Evolutionary conservation across 2,329 filamentous ascomycete genomes (phyloP).

Genomic region (Hypoxylon sp.): DNA sequence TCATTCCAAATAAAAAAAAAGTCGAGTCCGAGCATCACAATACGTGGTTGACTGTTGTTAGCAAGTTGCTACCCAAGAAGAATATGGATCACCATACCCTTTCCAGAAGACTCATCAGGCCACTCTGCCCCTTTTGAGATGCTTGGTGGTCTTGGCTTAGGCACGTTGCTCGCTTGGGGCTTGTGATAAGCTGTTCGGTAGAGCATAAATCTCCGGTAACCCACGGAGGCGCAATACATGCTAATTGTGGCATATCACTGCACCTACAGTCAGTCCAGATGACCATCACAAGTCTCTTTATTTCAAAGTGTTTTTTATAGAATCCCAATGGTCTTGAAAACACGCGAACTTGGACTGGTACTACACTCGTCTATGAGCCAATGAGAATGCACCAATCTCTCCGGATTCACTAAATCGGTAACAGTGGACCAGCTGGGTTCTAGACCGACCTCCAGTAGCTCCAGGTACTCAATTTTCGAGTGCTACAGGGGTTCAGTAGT

Average conservation of each 20-base stretch:
- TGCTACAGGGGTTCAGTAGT: slow-evolving; percentile 14
- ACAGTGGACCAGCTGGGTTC: slow-evolving; percentile 21
- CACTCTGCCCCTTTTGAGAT: slow-evolving; percentile 36
- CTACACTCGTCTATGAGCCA: slow-evolving; percentile 15
- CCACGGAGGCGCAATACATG: neutral
- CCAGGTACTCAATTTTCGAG: neutral
- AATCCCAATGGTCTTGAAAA: neutral
- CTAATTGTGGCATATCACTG: neutral
- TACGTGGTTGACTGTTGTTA: slow-evolving; percentile 1
- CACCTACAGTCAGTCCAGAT: neutral
- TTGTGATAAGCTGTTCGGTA: slow-evolving; percentile 5
- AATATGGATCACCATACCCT: slow-evolving; percentile 24
- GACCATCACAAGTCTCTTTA: neutral
- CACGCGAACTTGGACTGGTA: neutral
- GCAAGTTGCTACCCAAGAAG: slow-evolving; percentile 15
- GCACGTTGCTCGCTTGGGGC: slow-evolving; percentile 16
- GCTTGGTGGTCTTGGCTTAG: slow-evolving; percentile 40
- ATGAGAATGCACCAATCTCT: slow-evolving; percentile 31
- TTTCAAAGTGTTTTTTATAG: neutral
- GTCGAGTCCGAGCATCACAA: neutral
- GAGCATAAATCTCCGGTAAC: neutral
- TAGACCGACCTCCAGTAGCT: slow-evolving; percentile 30
- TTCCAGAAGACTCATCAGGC: slow-evolving; percentile 34
- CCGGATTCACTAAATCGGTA: slow-evolving; percentile 31
- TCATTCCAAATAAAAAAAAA: slow-evolving; percentile 7